Conservation (phyloP, 2,329 filamentous ascomycete genomes). For the Aspergillus novofumigatus region DNA sequence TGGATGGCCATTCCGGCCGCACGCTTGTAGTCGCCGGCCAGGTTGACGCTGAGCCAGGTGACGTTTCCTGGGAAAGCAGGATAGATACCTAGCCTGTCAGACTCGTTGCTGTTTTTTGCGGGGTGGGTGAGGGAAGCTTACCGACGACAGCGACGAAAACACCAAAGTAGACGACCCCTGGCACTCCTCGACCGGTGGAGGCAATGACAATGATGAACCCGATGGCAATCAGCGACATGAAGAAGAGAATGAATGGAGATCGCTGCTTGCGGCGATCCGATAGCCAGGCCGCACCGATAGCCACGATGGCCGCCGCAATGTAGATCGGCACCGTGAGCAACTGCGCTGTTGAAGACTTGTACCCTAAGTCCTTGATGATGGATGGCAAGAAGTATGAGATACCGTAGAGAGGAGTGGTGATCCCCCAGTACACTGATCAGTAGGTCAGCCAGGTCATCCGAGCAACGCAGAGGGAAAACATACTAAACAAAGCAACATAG, state of each 20-base stretch:
- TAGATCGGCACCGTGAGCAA: conserved; percentile 42
- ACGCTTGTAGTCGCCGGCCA: conserved; percentile 53
- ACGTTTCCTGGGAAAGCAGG: conserved; percentile 43
- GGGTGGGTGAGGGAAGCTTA: conserved; percentile 11
- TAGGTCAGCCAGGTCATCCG: too few species aligned
- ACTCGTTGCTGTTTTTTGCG: not conserved
- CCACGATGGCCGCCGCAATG: conserved; percentile 35
- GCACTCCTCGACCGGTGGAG: conserved; percentile 29
- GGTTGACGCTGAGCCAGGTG: conserved; percentile 59
- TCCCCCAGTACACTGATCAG: conserved; percentile 43
- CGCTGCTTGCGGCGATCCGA: conserved; percentile 53
- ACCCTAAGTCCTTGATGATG: conserved; percentile 41
- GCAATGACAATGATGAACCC: conserved; percentile 54
- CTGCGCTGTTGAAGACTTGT: conserved; percentile 37
- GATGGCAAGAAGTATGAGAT: conserved; percentile 39
- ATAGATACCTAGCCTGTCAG: conserved; percentile 35
- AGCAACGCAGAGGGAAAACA: conserved; percentile 7
- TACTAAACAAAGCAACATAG: conserved; percentile 36
- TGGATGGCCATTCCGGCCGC: conserved; percentile 62
- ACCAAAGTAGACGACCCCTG: conserved; percentile 45
- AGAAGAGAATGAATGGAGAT: conserved; percentile 54
- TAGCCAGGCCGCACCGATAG: conserved; percentile 48
- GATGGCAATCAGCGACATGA: conserved; percentile 51
- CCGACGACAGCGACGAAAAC: conserved; percentile 47
- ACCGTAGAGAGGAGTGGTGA: conserved; percentile 40